Percentiles rank a stretch among this genome's conserved stretches.
Evolutionary conservation across 139 green algal genomes (phyloP).

Genomic region (Picochlorum sp.): DNA sequence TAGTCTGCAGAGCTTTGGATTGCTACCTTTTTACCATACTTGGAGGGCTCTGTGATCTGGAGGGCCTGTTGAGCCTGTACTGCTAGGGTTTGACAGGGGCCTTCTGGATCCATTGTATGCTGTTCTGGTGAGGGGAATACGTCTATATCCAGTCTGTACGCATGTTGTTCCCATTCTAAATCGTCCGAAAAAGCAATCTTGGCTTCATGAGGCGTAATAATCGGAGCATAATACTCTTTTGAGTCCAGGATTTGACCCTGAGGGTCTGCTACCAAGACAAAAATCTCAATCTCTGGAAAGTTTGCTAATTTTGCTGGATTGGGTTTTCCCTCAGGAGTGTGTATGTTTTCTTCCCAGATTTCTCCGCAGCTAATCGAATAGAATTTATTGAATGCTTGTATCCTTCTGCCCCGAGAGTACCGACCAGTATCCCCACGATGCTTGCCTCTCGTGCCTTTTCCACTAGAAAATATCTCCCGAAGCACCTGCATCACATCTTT

Average conservation of each 20-base stretch:
- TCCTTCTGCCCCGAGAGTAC: conserved; percentile 71
- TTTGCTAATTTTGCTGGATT: conserved; percentile 94
- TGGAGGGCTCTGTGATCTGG: conserved; percentile 15
- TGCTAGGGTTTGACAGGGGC: neutral
- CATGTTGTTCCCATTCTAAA: conserved; percentile 13
- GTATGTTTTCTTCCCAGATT: conserved; percentile 79
- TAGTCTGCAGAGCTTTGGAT: conserved; percentile 55
- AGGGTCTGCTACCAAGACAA: conserved; percentile 38
- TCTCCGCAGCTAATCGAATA: conserved; percentile 36
- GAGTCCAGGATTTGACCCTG: conserved; percentile 66
- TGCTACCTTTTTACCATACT: conserved; percentile 15
- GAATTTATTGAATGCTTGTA: conserved; percentile 51
- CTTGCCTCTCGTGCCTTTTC: conserved; percentile 70
- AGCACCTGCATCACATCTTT: conserved; percentile 26
- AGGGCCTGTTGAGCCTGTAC: conserved; percentile 13
- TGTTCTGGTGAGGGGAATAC: neutral
- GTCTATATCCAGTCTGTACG: conserved; percentile 32
- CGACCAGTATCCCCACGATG: conserved; percentile 77
- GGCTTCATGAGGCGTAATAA: conserved; percentile 88
- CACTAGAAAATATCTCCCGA: conserved; percentile 71
- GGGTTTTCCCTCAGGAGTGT: conserved; percentile 79
- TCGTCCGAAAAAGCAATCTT: conserved; percentile 46
- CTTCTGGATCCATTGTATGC: neutral
- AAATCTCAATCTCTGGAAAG: conserved; percentile 84
- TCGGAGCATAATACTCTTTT: conserved; percentile 79